Evolutionary conservation across 2,329 filamentous ascomycete genomes (phyloP).

Genomic region (Aspergillus alliaceus): DNA sequence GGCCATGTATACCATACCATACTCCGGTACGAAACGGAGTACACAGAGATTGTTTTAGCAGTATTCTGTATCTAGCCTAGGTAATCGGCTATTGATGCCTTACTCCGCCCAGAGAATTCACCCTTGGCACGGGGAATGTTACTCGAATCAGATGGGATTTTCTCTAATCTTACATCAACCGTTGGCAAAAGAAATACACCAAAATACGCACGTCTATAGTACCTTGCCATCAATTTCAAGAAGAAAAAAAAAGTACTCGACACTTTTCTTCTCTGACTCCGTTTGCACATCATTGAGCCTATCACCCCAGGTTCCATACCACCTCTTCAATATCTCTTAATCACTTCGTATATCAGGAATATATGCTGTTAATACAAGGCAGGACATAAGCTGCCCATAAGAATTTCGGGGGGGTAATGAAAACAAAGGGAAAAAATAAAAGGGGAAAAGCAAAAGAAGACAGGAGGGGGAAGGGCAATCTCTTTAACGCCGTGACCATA

Average conservation of each 20-base stretch:
- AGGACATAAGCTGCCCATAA: conserved; percentile 4
- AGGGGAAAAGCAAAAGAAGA: conserved; percentile 1
- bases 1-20: neutral
- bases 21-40: no score
- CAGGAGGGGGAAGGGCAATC: neutral
- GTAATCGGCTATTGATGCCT: no score
- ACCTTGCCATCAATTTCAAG: neutral
- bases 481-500: conserved; percentile 18
- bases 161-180: no score
- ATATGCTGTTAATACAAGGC: conserved; percentile 3
- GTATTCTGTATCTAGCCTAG: no score
- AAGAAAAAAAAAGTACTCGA: neutral
- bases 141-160: neutral
- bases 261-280: neutral
- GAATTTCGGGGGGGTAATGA: conserved; percentile 1
- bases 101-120: neutral
- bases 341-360: neutral
- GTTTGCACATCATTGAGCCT: no score
- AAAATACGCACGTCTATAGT: neutral
- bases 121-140: neutral
- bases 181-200: neutral
- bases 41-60: no score
- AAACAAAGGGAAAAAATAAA: conserved; percentile 3
- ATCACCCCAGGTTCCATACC: neutral
- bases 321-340: neutral